phyloP scores from a whole-genome alignment of 1,284 basidiomycete species.

The Puccinia brachypodii region DNA sequence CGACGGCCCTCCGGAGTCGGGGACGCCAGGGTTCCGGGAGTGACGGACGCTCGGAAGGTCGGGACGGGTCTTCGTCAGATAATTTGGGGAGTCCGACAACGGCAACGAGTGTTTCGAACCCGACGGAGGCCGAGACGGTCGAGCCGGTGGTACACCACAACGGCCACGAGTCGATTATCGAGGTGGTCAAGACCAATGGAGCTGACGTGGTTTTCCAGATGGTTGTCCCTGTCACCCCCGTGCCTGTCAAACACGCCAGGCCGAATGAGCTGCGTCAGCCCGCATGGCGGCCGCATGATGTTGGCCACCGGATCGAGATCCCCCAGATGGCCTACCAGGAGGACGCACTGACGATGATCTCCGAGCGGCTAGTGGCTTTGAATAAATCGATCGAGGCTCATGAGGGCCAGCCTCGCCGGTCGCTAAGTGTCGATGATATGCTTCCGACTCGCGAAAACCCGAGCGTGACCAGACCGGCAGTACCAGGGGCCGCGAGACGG shows the following conservation, averaged over 20 bases:
- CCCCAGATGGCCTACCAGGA: not conserved
- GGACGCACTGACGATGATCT: slow-evolving; percentile 32
- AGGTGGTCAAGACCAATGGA: slow-evolving; percentile 26
- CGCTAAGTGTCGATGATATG: not conserved
- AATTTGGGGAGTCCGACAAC: slow-evolving; percentile 10
- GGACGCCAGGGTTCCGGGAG: not conserved
- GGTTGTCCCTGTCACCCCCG: slow-evolving; percentile 3
- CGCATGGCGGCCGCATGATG: not conserved
- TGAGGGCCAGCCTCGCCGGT: not conserved
- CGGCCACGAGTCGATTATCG: not conserved
- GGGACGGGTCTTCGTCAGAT: slow-evolving; percentile 6
- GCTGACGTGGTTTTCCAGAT: slow-evolving; percentile 36
- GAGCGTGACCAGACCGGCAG: not conserved
- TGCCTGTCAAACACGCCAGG: not conserved
- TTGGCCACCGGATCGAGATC: not conserved
- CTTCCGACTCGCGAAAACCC: not conserved
- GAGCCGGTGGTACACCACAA: not conserved
- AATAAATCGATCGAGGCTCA: slow-evolving; percentile 36
- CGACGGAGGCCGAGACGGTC: not conserved
- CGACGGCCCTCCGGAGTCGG: too few relatives aligned
- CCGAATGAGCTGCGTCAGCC: not conserved
- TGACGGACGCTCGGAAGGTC: not conserved
- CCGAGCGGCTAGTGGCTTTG: slow-evolving; percentile 30
- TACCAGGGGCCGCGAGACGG: not conserved
- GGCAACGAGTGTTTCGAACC: slow-evolving; percentile 11